Evolutionary conservation across 768 basidiomycete genomes (phyloP).

Genomic region (Cystofilobasidium ferigula): DNA sequence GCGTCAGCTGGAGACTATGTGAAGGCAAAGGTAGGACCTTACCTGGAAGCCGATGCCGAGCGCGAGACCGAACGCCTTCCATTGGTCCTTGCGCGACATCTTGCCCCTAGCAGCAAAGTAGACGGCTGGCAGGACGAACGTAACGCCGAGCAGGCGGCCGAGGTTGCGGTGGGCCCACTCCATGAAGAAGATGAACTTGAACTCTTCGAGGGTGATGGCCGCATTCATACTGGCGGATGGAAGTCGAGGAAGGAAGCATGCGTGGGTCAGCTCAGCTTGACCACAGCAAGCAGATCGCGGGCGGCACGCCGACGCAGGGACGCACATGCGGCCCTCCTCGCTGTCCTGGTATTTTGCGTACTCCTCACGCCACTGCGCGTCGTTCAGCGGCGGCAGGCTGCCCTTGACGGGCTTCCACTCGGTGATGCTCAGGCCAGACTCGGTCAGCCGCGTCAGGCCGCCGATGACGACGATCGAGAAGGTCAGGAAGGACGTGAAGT

Average conservation of each 20-base stretch:
- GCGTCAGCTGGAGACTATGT: neutral
- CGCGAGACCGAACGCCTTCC: constrained; percentile 60
- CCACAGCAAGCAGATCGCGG: neutral
- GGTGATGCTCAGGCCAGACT: constrained; percentile 93
- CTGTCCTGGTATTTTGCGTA: constrained; percentile 89
- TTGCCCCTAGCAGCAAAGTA: constrained; percentile 67
- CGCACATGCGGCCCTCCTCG: constrained; percentile 90
- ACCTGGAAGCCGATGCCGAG: constrained; percentile 60
- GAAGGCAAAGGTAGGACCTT: neutral
- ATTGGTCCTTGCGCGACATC: constrained; percentile 53
- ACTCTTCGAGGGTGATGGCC: constrained; percentile 72
- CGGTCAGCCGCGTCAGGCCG: constrained; percentile 89
- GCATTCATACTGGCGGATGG: constrained; percentile 62
- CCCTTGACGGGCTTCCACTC: constrained; percentile 95
- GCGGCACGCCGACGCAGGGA: constrained; percentile 24
- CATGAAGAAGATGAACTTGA: constrained; percentile 95
- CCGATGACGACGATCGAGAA: constrained; percentile 90
- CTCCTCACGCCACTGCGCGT: constrained; percentile 69
- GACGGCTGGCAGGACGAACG: constrained; percentile 69
- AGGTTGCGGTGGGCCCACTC: constrained; percentile 94
- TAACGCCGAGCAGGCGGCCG: constrained; percentile 56
- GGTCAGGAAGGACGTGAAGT: constrained; percentile 46
- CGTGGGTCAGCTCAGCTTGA: neutral
- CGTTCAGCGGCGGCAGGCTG: constrained; percentile 65
- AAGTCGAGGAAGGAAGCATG: neutral